Conservation (phyloP, 257 asterid genomes). For the Petunia axillaris region DNA sequence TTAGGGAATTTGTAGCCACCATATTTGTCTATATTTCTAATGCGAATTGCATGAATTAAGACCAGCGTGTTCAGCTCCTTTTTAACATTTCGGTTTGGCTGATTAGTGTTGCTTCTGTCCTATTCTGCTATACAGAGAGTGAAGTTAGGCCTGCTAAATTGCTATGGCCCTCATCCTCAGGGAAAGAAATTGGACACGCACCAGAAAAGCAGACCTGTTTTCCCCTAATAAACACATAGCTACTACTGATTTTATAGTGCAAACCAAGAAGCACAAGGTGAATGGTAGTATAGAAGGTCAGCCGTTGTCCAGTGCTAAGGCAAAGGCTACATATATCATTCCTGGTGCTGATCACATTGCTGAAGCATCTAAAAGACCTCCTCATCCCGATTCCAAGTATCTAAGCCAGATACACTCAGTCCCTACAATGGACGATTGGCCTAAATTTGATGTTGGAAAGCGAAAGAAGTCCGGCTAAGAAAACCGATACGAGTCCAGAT, state of each 20-base stretch:
- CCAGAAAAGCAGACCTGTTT: slow-evolving; percentile 35
- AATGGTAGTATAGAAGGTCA: slow-evolving; percentile 57
- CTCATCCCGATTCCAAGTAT: slow-evolving; percentile 33
- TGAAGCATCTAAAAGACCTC: slow-evolving; percentile 33
- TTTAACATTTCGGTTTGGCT: slow-evolving; percentile 31
- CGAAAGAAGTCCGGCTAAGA: slow-evolving; percentile 10
- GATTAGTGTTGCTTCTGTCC: slow-evolving; percentile 39
- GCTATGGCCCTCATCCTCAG: slow-evolving; percentile 44
- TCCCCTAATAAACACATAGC: slow-evolving; percentile 37
- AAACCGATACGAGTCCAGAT: not conserved
- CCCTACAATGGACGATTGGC: slow-evolving; percentile 26
- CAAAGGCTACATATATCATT: slow-evolving; percentile 37
- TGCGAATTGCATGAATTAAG: not conserved
- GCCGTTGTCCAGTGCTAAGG: slow-evolving; percentile 39
- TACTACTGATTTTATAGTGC: slow-evolving; percentile 37
- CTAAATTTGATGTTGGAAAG: slow-evolving; percentile 25
- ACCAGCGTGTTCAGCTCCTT: slow-evolving; percentile 24
- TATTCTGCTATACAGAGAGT: slow-evolving; percentile 51
- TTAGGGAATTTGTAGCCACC: slow-evolving; percentile 10
- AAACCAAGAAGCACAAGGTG: slow-evolving; percentile 31
- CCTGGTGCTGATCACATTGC: slow-evolving; percentile 37
- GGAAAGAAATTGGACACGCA: slow-evolving; percentile 52
- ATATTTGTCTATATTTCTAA: not conserved
- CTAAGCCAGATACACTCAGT: slow-evolving; percentile 31
- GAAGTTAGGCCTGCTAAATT: slow-evolving; percentile 63